Evolutionary conservation across 192 early-diverging fungal species (phyloP).

Genomic region (Podochytrium sp.): DNA sequence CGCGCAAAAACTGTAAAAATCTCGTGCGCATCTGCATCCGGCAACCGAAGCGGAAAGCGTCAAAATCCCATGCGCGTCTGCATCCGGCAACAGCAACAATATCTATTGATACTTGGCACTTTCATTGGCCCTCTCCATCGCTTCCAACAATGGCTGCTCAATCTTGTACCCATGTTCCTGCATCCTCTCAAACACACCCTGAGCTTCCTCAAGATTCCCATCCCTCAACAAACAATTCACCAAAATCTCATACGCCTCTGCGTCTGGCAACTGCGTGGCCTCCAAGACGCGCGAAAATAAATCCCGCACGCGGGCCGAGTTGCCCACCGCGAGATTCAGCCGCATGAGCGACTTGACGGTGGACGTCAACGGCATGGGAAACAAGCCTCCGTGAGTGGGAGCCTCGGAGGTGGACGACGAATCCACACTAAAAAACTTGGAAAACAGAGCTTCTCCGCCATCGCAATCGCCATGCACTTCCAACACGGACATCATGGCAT

Average conservation of each 20-base stretch:
- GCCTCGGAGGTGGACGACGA: neutral
- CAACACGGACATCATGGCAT: conserved; percentile 14
- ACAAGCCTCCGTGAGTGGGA: no score
- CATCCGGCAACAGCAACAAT: no score
- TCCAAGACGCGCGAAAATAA: neutral
- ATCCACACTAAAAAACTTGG: neutral
- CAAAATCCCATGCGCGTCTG: no score
- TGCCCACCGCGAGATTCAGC: conserved; percentile 9
- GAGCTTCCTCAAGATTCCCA: neutral
- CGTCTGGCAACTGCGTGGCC: conserved; percentile 16
- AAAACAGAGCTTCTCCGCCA: neutral
- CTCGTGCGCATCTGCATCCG: conserved; percentile 12
- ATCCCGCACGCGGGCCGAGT: conserved; percentile 6
- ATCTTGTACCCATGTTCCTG: conserved; percentile 10
- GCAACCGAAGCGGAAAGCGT: no score
- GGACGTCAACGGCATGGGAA: conserved; percentile 11
- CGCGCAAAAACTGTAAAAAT: no score
- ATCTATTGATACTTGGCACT: neutral
- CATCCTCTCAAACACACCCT: conserved; percentile 21
- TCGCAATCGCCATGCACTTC: conserved; percentile 18
- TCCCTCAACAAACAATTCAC: neutral
- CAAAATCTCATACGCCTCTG: conserved; percentile 12
- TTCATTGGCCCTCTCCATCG: conserved; percentile 14
- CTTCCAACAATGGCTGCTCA: neutral
- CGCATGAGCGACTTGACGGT: conserved; percentile 26